Conservation (phyloP, 2,329 filamentous ascomycete genomes). For the Diplodia corticola region DNA sequence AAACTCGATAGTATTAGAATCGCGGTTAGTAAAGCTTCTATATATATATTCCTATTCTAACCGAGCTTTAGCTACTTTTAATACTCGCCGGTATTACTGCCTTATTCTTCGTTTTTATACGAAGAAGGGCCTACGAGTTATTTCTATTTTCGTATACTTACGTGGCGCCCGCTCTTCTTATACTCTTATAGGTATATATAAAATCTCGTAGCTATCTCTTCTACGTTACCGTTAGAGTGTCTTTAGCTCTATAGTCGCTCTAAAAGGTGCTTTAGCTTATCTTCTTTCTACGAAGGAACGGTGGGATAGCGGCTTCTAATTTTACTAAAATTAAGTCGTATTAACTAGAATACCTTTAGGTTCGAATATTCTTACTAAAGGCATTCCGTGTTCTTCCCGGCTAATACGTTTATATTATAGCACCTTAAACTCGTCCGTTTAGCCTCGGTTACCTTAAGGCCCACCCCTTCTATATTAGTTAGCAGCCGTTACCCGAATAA, state of each 20-base stretch:
- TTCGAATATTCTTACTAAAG: too few species aligned
- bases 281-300: too few species aligned
- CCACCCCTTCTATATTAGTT: constrained; percentile 5
- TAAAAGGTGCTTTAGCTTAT: too few species aligned
- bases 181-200: constrained; percentile 22
- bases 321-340: too few species aligned
- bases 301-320: too few species aligned
- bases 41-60: background rate
- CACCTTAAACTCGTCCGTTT: background rate
- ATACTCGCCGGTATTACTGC: too few species aligned
- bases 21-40: background rate
- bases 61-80: too few species aligned
- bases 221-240: constrained; percentile 22
- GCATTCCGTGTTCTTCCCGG: too few species aligned
- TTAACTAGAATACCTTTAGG: too few species aligned
- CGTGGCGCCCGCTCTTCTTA: constrained; percentile 14
- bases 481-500: too few species aligned
- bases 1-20: background rate
- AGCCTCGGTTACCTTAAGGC: background rate
- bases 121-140: constrained; percentile 25
- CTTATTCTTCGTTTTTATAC: constrained; percentile 22
- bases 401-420: background rate
- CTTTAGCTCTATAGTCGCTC: too few species aligned
- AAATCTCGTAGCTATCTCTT: background rate
- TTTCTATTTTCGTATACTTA: constrained; percentile 24